Conservation (phyloP, 2,329 filamentous ascomycete species). For the Colletotrichum spaethianum region DNA sequence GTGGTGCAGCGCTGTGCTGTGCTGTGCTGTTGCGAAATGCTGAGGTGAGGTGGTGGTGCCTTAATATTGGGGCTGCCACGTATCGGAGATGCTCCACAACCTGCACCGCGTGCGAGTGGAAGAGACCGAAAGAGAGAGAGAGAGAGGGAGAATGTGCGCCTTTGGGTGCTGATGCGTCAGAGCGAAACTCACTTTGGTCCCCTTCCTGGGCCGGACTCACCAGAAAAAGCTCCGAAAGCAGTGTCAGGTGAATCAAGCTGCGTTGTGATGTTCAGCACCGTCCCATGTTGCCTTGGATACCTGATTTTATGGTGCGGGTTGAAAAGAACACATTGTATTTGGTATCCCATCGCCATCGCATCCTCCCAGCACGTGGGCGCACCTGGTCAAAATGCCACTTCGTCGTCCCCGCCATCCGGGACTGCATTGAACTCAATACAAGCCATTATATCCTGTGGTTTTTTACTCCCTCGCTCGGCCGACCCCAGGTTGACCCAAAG, state of each 20-base stretch:
- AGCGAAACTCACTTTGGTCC: constrained; percentile 13
- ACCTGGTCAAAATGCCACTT: neutral
- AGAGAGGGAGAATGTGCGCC: neutral
- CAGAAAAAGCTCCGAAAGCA: neutral
- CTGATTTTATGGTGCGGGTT: neutral
- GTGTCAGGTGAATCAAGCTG: neutral
- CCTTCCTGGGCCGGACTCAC: neutral
- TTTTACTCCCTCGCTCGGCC: neutral
- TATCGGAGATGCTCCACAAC: constrained; percentile 26
- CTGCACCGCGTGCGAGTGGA: constrained; percentile 1
- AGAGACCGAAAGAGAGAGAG: neutral
- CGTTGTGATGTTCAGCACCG: neutral
- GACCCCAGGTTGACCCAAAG: too few species aligned
- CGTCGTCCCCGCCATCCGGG: neutral
- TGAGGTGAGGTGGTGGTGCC: constrained; percentile 17
- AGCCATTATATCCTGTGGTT: neutral
- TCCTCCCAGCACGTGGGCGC: too few species aligned
- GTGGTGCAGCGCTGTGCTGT: constrained; percentile 15
- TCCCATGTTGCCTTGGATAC: neutral
- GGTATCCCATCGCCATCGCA: neutral
- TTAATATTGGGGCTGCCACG: constrained; percentile 19
- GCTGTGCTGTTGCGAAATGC: constrained; percentile 7
- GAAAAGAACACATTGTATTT: neutral
- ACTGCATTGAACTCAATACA: neutral
- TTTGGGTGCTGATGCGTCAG: constrained; percentile 14